Percentiles rank a stretch among this genome's conserved stretches.
These are phyloP conservation scores for Aphanocladium album DNA, from an alignment of 2,329 filamentous ascomycete species.

Conservation along the genomic window DNA sequence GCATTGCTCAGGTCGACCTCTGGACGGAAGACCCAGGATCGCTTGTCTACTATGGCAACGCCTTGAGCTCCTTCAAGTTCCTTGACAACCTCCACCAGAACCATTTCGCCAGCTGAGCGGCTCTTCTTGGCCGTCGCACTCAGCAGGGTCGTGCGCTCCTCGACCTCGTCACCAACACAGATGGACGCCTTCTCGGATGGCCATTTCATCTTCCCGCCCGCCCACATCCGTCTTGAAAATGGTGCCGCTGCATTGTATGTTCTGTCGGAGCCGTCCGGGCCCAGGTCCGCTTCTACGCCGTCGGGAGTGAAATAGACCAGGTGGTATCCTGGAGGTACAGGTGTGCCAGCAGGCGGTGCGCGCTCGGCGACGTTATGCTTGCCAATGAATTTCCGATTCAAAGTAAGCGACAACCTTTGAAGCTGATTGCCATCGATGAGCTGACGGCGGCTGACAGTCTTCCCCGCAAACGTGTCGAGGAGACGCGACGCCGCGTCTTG, in stretches of 20 bases:
- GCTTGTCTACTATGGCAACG: slow-evolving; percentile 47
- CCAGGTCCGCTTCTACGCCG: slow-evolving; percentile 49
- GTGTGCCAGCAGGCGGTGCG: slow-evolving; percentile 38
- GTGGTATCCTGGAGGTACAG: slow-evolving; percentile 55
- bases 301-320: slow-evolving; percentile 59
- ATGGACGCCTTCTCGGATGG: slow-evolving; percentile 25
- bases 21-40: slow-evolving; percentile 45
- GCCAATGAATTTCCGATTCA: slow-evolving; percentile 43
- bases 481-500: slow-evolving; percentile 28
- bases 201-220: slow-evolving; percentile 56
- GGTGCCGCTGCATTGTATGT: slow-evolving; percentile 55
- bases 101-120: slow-evolving; percentile 53
- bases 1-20: slow-evolving; percentile 23
- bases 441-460: slow-evolving; percentile 34
- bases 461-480: slow-evolving; percentile 24
- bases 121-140: slow-evolving; percentile 51
- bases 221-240: slow-evolving; percentile 64
- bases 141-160: slow-evolving; percentile 52
- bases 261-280: slow-evolving; percentile 54
- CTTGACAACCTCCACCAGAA: slow-evolving; percentile 61
- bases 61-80: slow-evolving; percentile 48
- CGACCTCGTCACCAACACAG: slow-evolving; percentile 49
- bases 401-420: slow-evolving; percentile 55
- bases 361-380: slow-evolving; percentile 33
- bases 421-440: slow-evolving; percentile 58